These are phyloP conservation scores for Xerocomus nothofagi DNA, from an alignment of 1,284 basidiomycete genomes.

Conservation along the genomic window DNA sequence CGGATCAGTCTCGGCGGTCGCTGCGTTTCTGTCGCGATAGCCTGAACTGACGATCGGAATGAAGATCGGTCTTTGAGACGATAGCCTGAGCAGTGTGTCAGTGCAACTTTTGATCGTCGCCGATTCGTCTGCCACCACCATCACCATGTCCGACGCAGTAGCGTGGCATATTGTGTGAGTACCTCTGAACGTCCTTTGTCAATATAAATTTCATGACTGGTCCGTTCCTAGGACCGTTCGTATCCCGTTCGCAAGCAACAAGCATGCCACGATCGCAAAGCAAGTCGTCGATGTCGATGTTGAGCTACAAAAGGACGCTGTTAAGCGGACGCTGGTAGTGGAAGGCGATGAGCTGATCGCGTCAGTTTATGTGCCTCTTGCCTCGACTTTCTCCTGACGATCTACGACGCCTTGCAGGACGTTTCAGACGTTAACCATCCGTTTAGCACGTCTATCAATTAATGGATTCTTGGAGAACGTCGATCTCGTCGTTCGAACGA, in stretches of 20 bases:
- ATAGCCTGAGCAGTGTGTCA: no score
- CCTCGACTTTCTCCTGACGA: slow-evolving; percentile 2
- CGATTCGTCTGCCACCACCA: neutral
- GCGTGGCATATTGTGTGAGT: slow-evolving; percentile 36
- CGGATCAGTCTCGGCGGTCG: no score
- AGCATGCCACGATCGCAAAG: slow-evolving; percentile 78
- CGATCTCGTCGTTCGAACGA: slow-evolving; percentile 80
- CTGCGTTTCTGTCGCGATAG: neutral
- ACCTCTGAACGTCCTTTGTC: neutral
- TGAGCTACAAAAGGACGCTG: slow-evolving; percentile 78
- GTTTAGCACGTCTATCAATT: slow-evolving; percentile 77
- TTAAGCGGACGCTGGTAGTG: slow-evolving; percentile 66
- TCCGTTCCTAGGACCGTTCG: slow-evolving; percentile 59
- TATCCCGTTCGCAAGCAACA: slow-evolving; percentile 71
- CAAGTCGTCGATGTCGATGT: slow-evolving; percentile 82
- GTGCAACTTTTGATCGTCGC: slow-evolving; percentile 9
- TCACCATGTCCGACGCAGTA: slow-evolving; percentile 27
- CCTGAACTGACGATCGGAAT: no score
- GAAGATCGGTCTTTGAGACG: neutral
- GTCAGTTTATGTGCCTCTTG: slow-evolving; percentile 44
- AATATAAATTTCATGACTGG: slow-evolving; percentile 1
- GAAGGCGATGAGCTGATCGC: slow-evolving; percentile 68
- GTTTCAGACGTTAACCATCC: slow-evolving; percentile 75
- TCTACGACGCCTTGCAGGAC: slow-evolving; percentile 44
- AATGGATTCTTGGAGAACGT: slow-evolving; percentile 88